phyloP scores from a whole-genome alignment of 352 stramenopile species.

The Phytopythium delawarense region DNA sequence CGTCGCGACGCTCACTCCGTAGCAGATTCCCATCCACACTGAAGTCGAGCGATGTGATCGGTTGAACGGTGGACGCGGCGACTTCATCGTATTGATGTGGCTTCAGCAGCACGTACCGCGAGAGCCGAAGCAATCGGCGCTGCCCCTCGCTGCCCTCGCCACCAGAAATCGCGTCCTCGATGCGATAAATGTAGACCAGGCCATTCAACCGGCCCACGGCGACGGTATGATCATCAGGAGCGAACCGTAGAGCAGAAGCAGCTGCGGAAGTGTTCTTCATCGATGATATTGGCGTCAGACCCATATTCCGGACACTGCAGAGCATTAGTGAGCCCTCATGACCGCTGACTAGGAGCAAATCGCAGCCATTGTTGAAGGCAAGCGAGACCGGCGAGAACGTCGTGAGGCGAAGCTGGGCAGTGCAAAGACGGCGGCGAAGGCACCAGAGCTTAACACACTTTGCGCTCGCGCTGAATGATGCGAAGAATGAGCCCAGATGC shows the following conservation, averaged over 20 bases:
- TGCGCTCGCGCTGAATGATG: slow-evolving; percentile 40
- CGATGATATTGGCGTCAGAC: slow-evolving; percentile 25
- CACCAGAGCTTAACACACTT: slow-evolving; percentile 54
- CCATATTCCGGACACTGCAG: slow-evolving; percentile 17
- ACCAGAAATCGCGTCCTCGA: slow-evolving; percentile 22
- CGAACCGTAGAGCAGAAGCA: slow-evolving; percentile 42
- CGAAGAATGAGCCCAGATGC: slow-evolving; percentile 39
- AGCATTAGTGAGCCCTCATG: slow-evolving; percentile 55
- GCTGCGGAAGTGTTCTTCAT: slow-evolving; percentile 63
- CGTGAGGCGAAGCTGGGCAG: slow-evolving; percentile 4
- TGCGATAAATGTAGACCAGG: slow-evolving; percentile 65
- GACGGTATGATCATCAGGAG: slow-evolving; percentile 35
- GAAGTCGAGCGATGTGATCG: slow-evolving; percentile 54
- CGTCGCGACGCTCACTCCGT: slow-evolving; percentile 40
- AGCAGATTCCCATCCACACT: slow-evolving; percentile 56
- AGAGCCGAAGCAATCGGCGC: slow-evolving; percentile 18
- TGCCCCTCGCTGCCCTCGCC: not conserved
- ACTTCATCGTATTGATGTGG: slow-evolving; percentile 22
- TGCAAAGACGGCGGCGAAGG: slow-evolving; percentile 31
- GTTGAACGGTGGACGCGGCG: not conserved
- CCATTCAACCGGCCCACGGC: slow-evolving; percentile 57
- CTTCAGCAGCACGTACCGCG: slow-evolving; percentile 55
- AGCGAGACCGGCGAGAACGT: slow-evolving; percentile 19
- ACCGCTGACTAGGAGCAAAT: slow-evolving; percentile 50
- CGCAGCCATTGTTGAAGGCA: slow-evolving; percentile 43